Conservation (phyloP, 345 rosid genomes). For the Hevea brasiliensis region DNA sequence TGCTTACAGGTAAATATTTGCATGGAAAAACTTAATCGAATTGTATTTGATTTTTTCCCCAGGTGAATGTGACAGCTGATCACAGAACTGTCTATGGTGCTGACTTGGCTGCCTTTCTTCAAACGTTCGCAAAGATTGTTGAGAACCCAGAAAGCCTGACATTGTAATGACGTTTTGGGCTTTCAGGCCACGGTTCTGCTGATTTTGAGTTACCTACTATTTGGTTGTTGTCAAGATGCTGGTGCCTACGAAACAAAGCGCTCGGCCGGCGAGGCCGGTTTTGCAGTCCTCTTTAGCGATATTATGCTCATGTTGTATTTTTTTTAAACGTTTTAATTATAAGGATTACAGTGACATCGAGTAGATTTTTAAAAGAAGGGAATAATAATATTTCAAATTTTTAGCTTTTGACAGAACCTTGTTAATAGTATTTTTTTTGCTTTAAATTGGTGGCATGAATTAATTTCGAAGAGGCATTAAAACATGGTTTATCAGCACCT, state of each 20-base stretch:
- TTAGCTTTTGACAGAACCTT: constrained; percentile 15
- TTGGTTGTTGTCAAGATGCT: constrained; percentile 1
- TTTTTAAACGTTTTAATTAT: background rate
- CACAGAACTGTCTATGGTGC: constrained; percentile 90
- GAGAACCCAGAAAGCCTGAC: constrained; percentile 85
- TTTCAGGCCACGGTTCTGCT: constrained; percentile 11
- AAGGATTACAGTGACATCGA: constrained; percentile 15
- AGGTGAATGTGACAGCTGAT: constrained; percentile 98
- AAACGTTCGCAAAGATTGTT: constrained; percentile 81
- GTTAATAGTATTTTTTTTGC: background rate
- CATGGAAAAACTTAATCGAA: constrained; percentile 4
- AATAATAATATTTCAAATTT: constrained; percentile 18
- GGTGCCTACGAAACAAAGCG: constrained; percentile 14
- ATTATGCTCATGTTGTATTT: constrained; percentile 16
- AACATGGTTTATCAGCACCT: no score
- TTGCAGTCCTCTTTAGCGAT: constrained; percentile 11
- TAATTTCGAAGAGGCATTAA: background rate
- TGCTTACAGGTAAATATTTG: background rate
- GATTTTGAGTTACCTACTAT: constrained; percentile 1
- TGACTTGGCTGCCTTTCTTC: constrained; percentile 89
- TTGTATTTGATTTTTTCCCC: constrained; percentile 23
- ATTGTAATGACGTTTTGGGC: constrained; percentile 35
- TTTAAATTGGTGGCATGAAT: background rate
- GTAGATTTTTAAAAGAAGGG: constrained; percentile 8
- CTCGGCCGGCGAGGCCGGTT: constrained; percentile 19